These are phyloP conservation scores for Rutstroemia sydowiana DNA, from an alignment of 2,329 filamentous ascomycete genomes.

Conservation along the genomic window DNA sequence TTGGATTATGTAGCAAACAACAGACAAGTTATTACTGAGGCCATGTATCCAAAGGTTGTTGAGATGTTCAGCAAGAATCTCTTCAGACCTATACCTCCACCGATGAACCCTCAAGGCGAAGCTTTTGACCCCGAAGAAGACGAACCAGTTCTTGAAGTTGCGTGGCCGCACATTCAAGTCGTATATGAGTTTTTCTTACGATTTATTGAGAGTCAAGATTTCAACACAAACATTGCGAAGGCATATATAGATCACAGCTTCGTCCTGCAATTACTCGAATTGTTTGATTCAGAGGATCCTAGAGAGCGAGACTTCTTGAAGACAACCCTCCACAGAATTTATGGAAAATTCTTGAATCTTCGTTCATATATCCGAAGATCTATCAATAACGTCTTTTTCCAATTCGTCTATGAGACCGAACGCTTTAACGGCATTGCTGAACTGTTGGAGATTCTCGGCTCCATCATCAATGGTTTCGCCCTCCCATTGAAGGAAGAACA, in stretches of 20 bases:
- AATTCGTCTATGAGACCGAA: constrained; percentile 98
- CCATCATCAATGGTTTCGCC: constrained; percentile 98
- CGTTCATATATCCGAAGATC: constrained; percentile 95
- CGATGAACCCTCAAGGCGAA: constrained; percentile 95
- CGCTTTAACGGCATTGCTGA: constrained; percentile 98
- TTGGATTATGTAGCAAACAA: constrained; percentile 99
- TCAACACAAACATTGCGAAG: constrained; percentile 99
- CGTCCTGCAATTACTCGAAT: constrained; percentile 89
- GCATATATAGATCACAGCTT: constrained; percentile 98
- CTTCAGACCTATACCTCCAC: constrained; percentile 92
- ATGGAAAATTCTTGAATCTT: constrained; percentile 97
- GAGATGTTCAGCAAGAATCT: constrained; percentile 99
- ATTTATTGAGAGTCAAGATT: constrained; percentile 98
- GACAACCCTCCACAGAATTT: constrained; percentile 95
- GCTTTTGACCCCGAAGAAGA: constrained; percentile 98
- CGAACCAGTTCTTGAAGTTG: constrained; percentile 93
- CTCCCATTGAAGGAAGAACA: constrained; percentile 96
- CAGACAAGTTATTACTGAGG: constrained; percentile 94
- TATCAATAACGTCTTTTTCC: constrained; percentile 99
- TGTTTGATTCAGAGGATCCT: constrained; percentile 97
- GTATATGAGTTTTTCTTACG: constrained; percentile 99
- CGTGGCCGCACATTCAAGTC: constrained; percentile 98
- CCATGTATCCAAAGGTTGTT: constrained; percentile 97
- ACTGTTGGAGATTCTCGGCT: constrained; percentile 90
- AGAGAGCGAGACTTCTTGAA: constrained; percentile 96